phyloP scores from a whole-genome alignment of 2,329 filamentous ascomycete species.

The Thielaviopsis populi region DNA sequence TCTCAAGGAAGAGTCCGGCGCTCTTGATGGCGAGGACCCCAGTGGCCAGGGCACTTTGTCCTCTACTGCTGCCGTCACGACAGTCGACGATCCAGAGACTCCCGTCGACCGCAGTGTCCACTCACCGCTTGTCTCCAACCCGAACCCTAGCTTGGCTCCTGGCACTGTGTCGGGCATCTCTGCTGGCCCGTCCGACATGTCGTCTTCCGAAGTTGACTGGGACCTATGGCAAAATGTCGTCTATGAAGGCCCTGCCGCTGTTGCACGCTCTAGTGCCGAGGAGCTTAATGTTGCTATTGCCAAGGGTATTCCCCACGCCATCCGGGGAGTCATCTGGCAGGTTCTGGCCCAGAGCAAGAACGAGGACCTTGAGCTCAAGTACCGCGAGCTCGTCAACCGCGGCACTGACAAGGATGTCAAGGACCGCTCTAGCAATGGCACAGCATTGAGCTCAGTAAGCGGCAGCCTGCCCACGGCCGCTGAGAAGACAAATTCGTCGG shows the following conservation, averaged over 20 bases:
- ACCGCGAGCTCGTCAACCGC: constrained; percentile 62
- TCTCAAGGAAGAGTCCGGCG: constrained; percentile 56
- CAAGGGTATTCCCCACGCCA: constrained; percentile 82
- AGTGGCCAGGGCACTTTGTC: constrained; percentile 31
- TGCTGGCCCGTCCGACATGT: constrained; percentile 54
- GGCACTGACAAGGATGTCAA: constrained; percentile 65
- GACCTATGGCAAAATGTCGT: constrained; percentile 95
- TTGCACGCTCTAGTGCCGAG: constrained; percentile 74
- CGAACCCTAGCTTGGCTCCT: constrained; percentile 60
- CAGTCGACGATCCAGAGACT: constrained; percentile 18
- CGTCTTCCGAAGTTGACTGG: constrained; percentile 81
- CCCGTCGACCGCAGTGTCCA: constrained; percentile 19
- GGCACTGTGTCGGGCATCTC: constrained; percentile 74
- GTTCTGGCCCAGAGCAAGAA: constrained; percentile 92
- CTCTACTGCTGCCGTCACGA: constrained; percentile 16
- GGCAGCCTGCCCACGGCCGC: constrained; percentile 44
- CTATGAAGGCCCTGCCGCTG: constrained; percentile 79
- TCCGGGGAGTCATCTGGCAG: constrained; percentile 98
- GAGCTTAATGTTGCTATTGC: constrained; percentile 85
- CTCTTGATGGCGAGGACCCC: constrained; percentile 37
- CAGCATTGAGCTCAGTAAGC: constrained; percentile 37
- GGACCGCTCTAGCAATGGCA: constrained; percentile 42
- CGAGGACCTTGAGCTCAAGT: constrained; percentile 74
- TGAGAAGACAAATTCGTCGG: constrained; percentile 58
- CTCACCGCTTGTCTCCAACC: constrained; percentile 41